Evolutionary conservation across 2,329 filamentous ascomycete genomes (phyloP).

Genomic region (Metarhizium anisopliae): DNA sequence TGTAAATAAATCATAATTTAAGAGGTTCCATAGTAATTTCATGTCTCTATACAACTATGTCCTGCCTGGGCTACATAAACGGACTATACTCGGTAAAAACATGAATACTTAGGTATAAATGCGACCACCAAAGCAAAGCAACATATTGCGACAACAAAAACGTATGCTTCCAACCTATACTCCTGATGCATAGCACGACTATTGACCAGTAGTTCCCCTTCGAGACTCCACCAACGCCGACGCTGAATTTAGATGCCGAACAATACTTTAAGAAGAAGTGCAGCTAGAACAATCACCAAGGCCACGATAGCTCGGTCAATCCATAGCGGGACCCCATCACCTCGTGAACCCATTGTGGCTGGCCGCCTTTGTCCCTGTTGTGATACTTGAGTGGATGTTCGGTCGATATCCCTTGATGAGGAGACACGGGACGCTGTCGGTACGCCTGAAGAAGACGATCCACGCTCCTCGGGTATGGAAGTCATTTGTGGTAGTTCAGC

Average conservation of each 20-base stretch:
- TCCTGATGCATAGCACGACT: too few species aligned
- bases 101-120: too few species aligned
- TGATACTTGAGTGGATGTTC: background rate
- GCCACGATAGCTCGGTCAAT: constrained; percentile 73
- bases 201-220: background rate
- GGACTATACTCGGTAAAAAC: too few species aligned
- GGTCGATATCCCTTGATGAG: background rate
- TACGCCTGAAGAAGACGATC: background rate
- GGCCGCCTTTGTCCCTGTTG: constrained; percentile 5
- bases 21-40: too few species aligned
- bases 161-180: too few species aligned
- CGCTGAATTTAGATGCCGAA: constrained; percentile 15
- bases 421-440: too few species aligned
- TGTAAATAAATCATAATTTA: background rate
- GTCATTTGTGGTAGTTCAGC: background rate
- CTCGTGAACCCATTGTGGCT: constrained; percentile 9
- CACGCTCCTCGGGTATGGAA: background rate
- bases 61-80: too few species aligned
- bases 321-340: constrained; percentile 57
- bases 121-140: background rate
- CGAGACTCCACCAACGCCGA: background rate
- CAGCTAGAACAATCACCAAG: constrained; percentile 58
- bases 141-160: background rate
- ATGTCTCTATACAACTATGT: too few species aligned
- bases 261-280: constrained; percentile 56